Base-by-base conservation (phyloP, 768 basidiomycete genomes). In the Dioszegia aurantiaca region DNA sequence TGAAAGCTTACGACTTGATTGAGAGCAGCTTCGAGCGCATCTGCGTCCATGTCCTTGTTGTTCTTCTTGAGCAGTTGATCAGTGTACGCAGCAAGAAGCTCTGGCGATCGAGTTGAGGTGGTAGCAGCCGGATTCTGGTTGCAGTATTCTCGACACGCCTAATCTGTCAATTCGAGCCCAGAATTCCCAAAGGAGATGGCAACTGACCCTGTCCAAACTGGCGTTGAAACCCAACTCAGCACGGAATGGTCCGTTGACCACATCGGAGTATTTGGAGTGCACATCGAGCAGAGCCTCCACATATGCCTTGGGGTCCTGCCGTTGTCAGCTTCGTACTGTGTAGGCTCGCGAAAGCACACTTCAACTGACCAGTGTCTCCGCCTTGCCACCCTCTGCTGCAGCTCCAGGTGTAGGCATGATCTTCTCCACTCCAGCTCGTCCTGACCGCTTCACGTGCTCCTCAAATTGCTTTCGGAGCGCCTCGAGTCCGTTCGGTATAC, bases 161-260 rank as follows among this genome's bases (percentile, higher is more conserved):
- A 16, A 12, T 4, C 12, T 42, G 49, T 58, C 44, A 61, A 59
- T 23, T 53, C n/a, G 4, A 23, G 31, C 14, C 31, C 26, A 27
- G 19, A 49, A 28, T 14, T 14, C 44, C 2, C 23, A 41, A 12
- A 1, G 28, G n/a, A 30, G 11, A 28, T 4, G 26, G 4, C 39
- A 46, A 56, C 71, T 23, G 23, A 81, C 80, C 65, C 78, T 77
- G 77, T 97, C 94, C 52, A 98, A 80, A 76, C 87, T 87, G 1
- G 90, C 90, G 26, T 92, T 87, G 74, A 99, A 99, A 9, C 90
- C 90, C 24, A 89, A 85, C 73, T 97, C 92, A 27, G 89, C 91
- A 61, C 86, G 82, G 81, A 97, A 98, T 72, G 89, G 89, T 63
- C 87, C 84, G 19, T 83, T 82, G 42, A 94, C 90, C 0, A 89